Evolutionary conservation across 768 basidiomycete genomes (phyloP), one percentile per base, ranked within the genome.

Genomic region (Trametes gibbosa): DNA sequence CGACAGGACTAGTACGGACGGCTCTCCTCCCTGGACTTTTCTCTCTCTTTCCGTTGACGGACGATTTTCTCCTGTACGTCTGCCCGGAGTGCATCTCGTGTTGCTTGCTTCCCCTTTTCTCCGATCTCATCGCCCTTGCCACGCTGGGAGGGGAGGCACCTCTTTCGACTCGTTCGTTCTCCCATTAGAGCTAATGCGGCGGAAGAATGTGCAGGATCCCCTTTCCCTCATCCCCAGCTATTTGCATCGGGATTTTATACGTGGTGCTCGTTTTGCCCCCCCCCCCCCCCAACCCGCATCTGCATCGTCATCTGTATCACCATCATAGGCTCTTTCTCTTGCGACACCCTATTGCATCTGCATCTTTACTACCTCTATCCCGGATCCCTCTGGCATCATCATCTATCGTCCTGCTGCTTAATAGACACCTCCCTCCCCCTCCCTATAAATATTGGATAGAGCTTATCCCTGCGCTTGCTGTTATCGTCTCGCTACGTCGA

Each of bases 401-500:
- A 50, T 40, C 25, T 50, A 50, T 37, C 39, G 47, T 21, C 24
- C 37, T 46, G 23, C 46, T 32, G 39, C 37, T 40, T 56, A 49
- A 56, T 56, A 42, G 46, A 49, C 25, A 37, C 46, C 34, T 16
- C 17, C 46, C 32, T 2, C 23, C 37, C 35, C 43, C 8, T 34
- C 12, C 17, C 13, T 25, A 23, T 24, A 3, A 23, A 25, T 27
- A 40, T 50, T 25, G 55, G 53, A 49, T 56, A 56, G 55, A 56
- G 55, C 55, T 49, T 56, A 41, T 24, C 54, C 55, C 55, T 48
- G 55, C 55, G 55, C 49, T 19, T 41, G 39, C 45, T 29, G 46
- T 56, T 16, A 50, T 50, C 34, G 35, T 35, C 34, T 17, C 35
- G 34, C 34, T 50, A 39, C 49, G 47, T 45, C 40, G 42, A n/a